A percentile compares a stretch with the other conserved stretches of the same genome.
These are phyloP conservation scores for Madurella mycetomatis DNA, from an alignment of 2,329 filamentous ascomycete genomes.

Conservation along the genomic window DNA sequence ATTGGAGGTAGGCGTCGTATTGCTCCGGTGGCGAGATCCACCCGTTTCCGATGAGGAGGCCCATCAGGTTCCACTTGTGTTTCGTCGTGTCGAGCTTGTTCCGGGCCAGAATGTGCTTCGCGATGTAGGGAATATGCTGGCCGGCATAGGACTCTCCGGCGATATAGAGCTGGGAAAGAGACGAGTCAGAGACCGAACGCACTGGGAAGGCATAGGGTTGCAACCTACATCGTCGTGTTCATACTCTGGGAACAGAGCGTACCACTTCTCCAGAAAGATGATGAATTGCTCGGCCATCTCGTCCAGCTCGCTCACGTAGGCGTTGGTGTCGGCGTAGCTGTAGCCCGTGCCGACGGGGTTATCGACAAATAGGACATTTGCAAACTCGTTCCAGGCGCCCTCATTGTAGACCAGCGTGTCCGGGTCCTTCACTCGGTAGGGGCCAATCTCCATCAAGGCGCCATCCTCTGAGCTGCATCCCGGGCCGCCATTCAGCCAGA, in stretches of 20 bases:
- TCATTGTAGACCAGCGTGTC: constrained; percentile 72
- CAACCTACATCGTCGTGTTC: constrained; percentile 79
- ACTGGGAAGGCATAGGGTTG: neutral
- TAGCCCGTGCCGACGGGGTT: constrained; percentile 95
- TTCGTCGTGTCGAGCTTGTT: constrained; percentile 60
- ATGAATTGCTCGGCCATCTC: constrained; percentile 90
- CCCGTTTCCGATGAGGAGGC: constrained; percentile 90
- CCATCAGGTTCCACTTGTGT: constrained; percentile 70
- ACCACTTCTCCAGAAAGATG: constrained; percentile 87
- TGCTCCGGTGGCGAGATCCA: constrained; percentile 93
- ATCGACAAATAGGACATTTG: constrained; percentile 93
- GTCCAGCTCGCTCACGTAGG: constrained; percentile 76
- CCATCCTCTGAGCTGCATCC: constrained; percentile 98
- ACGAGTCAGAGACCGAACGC: constrained; percentile 22
- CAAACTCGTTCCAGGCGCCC: constrained; percentile 98
- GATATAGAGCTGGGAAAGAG: constrained; percentile 69
- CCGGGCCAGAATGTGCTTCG: constrained; percentile 81
- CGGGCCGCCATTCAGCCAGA: constrained; percentile 96
- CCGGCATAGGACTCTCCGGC: constrained; percentile 96
- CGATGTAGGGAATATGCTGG: constrained; percentile 95
- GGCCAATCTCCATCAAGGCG: constrained; percentile 91
- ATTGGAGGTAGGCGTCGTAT: constrained; percentile 81
- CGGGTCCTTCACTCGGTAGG: constrained; percentile 78
- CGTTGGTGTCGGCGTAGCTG: constrained; percentile 90
- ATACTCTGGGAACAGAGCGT: constrained; percentile 84